Evolutionary conservation across 345 rosid genomes (phyloP).

Genomic region (Gynandropsis gynandra): DNA sequence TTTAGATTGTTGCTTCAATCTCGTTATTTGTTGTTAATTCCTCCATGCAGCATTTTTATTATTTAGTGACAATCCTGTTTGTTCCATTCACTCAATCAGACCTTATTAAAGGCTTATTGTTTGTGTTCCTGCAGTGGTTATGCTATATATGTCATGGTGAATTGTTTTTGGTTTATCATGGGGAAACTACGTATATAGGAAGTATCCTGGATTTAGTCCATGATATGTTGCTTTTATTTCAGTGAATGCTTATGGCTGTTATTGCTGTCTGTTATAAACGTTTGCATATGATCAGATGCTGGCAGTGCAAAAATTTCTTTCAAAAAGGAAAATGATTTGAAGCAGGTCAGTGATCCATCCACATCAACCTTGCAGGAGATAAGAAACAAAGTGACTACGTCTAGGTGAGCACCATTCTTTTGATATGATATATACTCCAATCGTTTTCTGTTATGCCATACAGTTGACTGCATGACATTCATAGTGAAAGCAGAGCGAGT

Average conservation of each 20-base stretch:
- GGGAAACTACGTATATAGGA: constrained; percentile 3
- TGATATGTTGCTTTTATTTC: constrained; percentile 12
- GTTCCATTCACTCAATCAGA: constrained; percentile 1
- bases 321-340: constrained; percentile 45
- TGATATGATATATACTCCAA: not conserved
- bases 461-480: constrained; percentile 15
- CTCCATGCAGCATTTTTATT: constrained; percentile 8
- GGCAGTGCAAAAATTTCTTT: constrained; percentile 50
- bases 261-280: constrained; percentile 19
- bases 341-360: constrained; percentile 43
- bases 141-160: constrained; percentile 1
- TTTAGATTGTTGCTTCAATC: constrained; percentile 15
- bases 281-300: constrained; percentile 48
- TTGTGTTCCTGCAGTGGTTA: not conserved
- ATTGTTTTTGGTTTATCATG: constrained; percentile 3
- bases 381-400: constrained; percentile 38
- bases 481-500: constrained; percentile 6
- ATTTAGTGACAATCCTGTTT: constrained; percentile 10
- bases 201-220: constrained; percentile 5
- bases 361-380: constrained; percentile 35
- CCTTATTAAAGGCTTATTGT: not conserved
- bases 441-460: constrained; percentile 10
- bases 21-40: constrained; percentile 1
- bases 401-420: constrained; percentile 37
- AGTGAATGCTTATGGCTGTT: constrained; percentile 7